A percentile compares a stretch with the other conserved stretches of the same genome.
These are phyloP conservation scores for Talaromyces sp. DNA, from an alignment of 2,329 filamentous ascomycete genomes.

Conservation along the genomic window DNA sequence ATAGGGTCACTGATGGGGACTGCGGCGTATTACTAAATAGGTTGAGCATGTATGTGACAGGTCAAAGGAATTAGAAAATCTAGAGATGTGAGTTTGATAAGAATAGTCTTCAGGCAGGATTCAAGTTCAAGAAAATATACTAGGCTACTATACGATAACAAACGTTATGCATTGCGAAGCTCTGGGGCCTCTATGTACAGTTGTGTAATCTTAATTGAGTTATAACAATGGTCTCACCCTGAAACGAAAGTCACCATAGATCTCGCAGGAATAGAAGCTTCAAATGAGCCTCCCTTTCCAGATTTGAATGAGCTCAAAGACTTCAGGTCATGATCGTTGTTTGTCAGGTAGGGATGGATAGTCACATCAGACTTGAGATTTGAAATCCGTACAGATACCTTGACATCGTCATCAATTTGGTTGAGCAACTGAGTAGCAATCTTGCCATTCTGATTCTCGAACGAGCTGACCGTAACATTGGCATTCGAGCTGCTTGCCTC, in stretches of 20 bases:
- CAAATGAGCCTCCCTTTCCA: background rate
- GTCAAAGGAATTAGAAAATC: too few species aligned
- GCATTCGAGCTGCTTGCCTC: background rate
- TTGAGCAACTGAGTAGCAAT: slow-evolving; percentile 3
- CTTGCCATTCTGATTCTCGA: background rate
- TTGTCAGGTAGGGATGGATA: background rate
- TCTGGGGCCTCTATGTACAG: too few species aligned
- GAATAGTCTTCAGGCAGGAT: too few species aligned
- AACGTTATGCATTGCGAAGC: too few species aligned
- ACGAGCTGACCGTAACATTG: slow-evolving; percentile 2
- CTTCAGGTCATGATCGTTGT: slow-evolving; percentile 1
- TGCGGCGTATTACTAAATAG: too few species aligned
- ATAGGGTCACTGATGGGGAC: too few species aligned
- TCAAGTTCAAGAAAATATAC: too few species aligned
- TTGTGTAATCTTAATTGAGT: too few species aligned
- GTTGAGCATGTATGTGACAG: too few species aligned
- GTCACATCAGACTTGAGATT: background rate
- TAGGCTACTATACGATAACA: too few species aligned
- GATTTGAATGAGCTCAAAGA: background rate
- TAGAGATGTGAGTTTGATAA: too few species aligned
- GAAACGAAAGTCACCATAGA: slow-evolving; percentile 1
- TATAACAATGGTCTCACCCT: background rate
- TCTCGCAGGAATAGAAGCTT: background rate
- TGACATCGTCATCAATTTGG: background rate
- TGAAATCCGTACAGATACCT: background rate